These are phyloP conservation scores for Tricharina praecox DNA, from an alignment of 495 filamentous ascomycete species.

Conservation along the genomic window DNA sequence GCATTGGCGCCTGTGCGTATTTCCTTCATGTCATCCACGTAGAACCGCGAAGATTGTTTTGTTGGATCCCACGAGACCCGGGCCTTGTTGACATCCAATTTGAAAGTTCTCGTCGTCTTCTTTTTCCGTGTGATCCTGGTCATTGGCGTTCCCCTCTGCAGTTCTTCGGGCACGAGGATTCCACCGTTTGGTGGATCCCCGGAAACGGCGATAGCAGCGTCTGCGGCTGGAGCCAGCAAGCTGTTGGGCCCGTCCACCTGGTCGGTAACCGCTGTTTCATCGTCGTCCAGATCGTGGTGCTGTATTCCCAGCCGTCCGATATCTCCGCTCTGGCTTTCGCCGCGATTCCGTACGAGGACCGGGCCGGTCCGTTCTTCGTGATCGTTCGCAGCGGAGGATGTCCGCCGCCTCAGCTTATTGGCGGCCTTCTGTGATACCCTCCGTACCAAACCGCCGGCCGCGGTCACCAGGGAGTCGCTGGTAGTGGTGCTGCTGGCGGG, in stretches of 20 bases:
- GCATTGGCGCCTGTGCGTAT: constrained; percentile 75
- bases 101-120: constrained; percentile 53
- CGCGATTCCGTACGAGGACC: constrained; percentile 66
- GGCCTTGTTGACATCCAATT: constrained; percentile 60
- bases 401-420: constrained; percentile 52
- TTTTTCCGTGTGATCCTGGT: constrained; percentile 73
- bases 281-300: constrained; percentile 35
- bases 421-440: constrained; percentile 48
- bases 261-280: constrained; percentile 45
- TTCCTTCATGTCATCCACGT: constrained; percentile 86
- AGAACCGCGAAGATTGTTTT: constrained; percentile 64
- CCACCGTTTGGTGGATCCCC: constrained; percentile 38
- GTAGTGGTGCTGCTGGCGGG: constrained; percentile 2
- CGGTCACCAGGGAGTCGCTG: neutral
- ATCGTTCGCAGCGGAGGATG: constrained; percentile 52
- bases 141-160: constrained; percentile 60
- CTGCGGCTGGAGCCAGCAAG: too few relatives aligned
- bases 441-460: constrained; percentile 37
- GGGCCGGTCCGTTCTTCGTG: constrained; percentile 79
- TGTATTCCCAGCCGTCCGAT: constrained; percentile 30
- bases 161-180: constrained; percentile 48
- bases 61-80: constrained; percentile 76
- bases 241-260: constrained; percentile 19
- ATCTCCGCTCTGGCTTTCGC: constrained; percentile 52
- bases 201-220: too few relatives aligned